phyloP scores from a whole-genome alignment of 441 rosid genomes.

The Monsonia emarginata region DNA sequence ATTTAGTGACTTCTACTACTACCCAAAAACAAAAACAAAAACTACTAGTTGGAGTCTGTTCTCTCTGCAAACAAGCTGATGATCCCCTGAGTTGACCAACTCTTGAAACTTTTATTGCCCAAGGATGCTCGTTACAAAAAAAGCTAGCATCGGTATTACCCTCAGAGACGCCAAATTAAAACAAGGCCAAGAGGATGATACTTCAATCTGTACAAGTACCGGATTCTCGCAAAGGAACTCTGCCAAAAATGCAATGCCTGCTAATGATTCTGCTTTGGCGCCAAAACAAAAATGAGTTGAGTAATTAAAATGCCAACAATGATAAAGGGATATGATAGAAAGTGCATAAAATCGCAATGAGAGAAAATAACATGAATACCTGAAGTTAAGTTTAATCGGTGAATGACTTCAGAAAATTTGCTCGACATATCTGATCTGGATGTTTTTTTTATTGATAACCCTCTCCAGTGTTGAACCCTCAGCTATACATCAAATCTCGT shows the following conservation, averaged over 20 bases:
- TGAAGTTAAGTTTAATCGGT: constrained; percentile 21
- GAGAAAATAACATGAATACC: constrained; percentile 23
- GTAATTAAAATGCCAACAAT: not conserved
- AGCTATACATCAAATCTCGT: constrained; percentile 18
- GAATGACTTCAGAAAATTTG: constrained; percentile 14
- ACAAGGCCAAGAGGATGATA: constrained; percentile 18
- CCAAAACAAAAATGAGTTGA: not conserved
- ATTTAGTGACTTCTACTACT: not conserved
- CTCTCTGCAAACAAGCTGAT: constrained; percentile 3
- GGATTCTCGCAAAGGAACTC: constrained; percentile 13
- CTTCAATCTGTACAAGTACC: constrained; percentile 24
- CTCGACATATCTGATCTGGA: constrained; percentile 13
- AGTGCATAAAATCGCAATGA: not conserved
- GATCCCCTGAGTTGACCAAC: constrained; percentile 7
- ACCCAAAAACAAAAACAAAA: constrained; percentile 12
- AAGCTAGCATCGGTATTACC: constrained; percentile 22
- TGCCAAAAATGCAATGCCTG: constrained; percentile 6
- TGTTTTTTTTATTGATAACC: too few species aligned
- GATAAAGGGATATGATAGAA: not conserved
- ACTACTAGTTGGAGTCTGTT: constrained; percentile 10
- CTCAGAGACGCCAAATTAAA: constrained; percentile 17
- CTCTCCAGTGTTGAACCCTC: constrained; percentile 22
- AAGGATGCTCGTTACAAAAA: constrained; percentile 28
- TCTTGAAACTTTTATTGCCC: constrained; percentile 11
- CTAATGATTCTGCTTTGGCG: constrained; percentile 21